phyloP scores from a whole-genome alignment of 805 yeast genomes.

The Limtongozyma cylindracea region DNA sequence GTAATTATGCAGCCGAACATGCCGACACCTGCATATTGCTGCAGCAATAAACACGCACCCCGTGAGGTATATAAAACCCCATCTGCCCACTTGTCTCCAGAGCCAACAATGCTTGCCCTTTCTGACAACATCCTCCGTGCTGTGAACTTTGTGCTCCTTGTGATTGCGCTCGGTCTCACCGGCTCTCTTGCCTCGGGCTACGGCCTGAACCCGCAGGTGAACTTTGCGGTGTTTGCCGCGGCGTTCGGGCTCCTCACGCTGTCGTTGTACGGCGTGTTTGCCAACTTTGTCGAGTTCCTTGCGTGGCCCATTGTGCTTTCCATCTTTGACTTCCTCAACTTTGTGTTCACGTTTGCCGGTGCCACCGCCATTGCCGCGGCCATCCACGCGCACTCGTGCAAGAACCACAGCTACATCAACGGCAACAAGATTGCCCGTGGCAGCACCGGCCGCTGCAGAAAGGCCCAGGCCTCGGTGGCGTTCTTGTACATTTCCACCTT shows the following conservation, averaged over 20 bases:
- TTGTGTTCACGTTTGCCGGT: conserved; percentile 82
- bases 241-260: conserved; percentile 71
- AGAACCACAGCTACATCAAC: conserved; percentile 36
- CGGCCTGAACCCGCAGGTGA: conserved; percentile 54
- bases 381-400: conserved; percentile 69
- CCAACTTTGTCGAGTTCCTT: conserved; percentile 50
- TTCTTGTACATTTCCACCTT: conserved; percentile 71
- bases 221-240: conserved; percentile 69
- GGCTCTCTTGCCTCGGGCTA: conserved; percentile 45
- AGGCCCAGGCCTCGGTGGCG: conserved; percentile 69
- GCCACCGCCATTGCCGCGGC: conserved; percentile 89
- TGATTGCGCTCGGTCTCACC: conserved; percentile 64
- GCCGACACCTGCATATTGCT: no score
- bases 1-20: no score
- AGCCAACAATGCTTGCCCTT: conserved; percentile 30
- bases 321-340: conserved; percentile 62
- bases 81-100: no score
- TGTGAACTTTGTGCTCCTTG: conserved; percentile 49
- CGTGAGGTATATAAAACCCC: no score
- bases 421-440: conserved; percentile 54
- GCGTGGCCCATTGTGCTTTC: conserved; percentile 75
- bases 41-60: no score
- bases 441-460: conserved; percentile 68
- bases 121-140: conserved; percentile 58
- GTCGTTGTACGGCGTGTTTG: conserved; percentile 52